Evolutionary conservation across 78 protist species (phyloP), one percentile per base, ranked within the genome.

Genomic region (Anaeramoeba flamelloides): DNA sequence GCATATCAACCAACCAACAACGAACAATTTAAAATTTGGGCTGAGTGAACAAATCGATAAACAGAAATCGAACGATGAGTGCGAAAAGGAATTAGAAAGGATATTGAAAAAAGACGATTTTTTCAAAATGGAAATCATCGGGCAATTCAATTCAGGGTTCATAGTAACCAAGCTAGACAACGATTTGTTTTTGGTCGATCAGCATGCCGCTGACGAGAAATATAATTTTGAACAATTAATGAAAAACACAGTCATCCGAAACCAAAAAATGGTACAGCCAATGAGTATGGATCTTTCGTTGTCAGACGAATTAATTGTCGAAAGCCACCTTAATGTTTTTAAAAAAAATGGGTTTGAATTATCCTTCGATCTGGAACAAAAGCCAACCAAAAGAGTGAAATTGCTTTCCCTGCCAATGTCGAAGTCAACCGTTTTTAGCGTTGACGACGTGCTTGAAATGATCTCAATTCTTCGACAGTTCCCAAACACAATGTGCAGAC

Each of bases 121-220:
- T 31, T 39, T 31, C 30, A 26, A 39, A 33, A 92, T 94, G 97
- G 38, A 37, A 0, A 85, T 95, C 3, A 32, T 90, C 32, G 95
- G 98, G 0, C 96, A 94, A 81, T 95, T 94, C 84, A 95, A 95
- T 88, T 30, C 36, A 2, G 95, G 94, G 4, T 95, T 95, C 83
- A 91, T 95, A 2, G 53, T 95, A 26, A 89, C 94, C 1, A 34
- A 77, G 17, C 53, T 88, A 0, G 69, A 2, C 38, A 0, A n/a
- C 79, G 83, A 39, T 41, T 8, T 38, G 3, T 75, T 75, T 75
- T 77, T 81, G 33, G 33, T 31, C 12, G 90, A 87, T 69, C 94
- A 90, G 90, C 99, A 95, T 80, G 99, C 99, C 31, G 81, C 96
- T 36, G 98, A 95, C 69, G 99, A 95, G 77, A 94, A 89, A 76